A percentile compares a stretch with the other conserved stretches of the same genome.
These are phyloP conservation scores for Mucor plumbeus DNA, from an alignment of 371 early-diverging fungal species.

Conservation along the genomic window DNA sequence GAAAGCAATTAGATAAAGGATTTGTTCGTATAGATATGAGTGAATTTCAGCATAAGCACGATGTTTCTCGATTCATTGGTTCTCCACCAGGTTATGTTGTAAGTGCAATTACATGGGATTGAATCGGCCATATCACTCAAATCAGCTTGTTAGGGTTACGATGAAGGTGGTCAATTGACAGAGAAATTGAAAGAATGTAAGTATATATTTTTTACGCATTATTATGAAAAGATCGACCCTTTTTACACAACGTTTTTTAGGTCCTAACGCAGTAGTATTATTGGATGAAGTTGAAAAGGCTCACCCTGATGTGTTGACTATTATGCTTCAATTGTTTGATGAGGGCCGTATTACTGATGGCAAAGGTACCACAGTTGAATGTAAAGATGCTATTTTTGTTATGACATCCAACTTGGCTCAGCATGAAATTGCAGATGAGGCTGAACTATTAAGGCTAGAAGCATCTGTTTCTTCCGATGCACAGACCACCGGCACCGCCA, in stretches of 20 bases:
- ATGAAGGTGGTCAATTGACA: slow-evolving; percentile 74
- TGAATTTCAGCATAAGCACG: slow-evolving; percentile 70
- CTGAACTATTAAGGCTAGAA: slow-evolving; percentile 58
- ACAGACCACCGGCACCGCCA: slow-evolving; percentile 41
- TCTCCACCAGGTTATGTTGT: slow-evolving; percentile 74
- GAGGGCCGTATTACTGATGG: slow-evolving; percentile 78
- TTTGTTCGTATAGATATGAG: slow-evolving; percentile 75
- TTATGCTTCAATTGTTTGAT: slow-evolving; percentile 74
- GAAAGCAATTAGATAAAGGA: slow-evolving; percentile 56
- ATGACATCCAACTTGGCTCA: slow-evolving; percentile 80
- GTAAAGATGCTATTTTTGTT: slow-evolving; percentile 73
- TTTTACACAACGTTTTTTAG: slow-evolving; percentile 13
- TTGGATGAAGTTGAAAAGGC: slow-evolving; percentile 76
- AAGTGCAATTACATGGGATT: slow-evolving; percentile 12
- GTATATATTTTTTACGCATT: neutral
- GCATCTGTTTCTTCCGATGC: slow-evolving; percentile 52
- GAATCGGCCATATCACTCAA: neutral
- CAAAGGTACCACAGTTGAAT: slow-evolving; percentile 63
- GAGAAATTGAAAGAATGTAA: slow-evolving; percentile 68
- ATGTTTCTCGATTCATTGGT: slow-evolving; percentile 71
- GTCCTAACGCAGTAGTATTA: slow-evolving; percentile 63
- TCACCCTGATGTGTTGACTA: slow-evolving; percentile 67
- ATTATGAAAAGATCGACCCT: neutral
- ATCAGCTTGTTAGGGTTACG: slow-evolving; percentile 51
- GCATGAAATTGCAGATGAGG: slow-evolving; percentile 66